phyloP scores from a whole-genome alignment of 2,329 filamentous ascomycete species.

The Penicillium sclerotiorum region DNA sequence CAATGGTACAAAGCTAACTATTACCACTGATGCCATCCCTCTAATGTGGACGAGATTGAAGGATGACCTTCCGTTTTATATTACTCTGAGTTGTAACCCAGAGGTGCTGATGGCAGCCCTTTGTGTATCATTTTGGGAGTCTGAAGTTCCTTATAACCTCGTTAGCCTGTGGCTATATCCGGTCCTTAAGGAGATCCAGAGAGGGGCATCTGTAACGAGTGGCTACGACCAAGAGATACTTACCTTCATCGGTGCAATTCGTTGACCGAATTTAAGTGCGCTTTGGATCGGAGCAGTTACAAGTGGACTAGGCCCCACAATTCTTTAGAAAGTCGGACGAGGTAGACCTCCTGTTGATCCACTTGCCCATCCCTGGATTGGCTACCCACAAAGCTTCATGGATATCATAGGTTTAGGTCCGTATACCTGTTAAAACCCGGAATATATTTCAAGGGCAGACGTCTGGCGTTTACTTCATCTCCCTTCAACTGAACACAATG shows the following conservation, averaged over 20 bases:
- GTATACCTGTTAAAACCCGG: slow-evolving; percentile 3
- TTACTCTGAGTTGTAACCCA: slow-evolving; percentile 19
- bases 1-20: neutral
- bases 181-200: slow-evolving; percentile 11
- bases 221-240: slow-evolving; percentile 7
- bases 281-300: slow-evolving; percentile 15
- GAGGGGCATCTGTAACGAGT: neutral
- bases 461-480: slow-evolving; percentile 19
- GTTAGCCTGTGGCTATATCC: slow-evolving; percentile 22
- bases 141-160: slow-evolving; percentile 18
- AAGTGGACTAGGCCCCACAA: slow-evolving; percentile 8
- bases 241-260: slow-evolving; percentile 14
- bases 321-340: slow-evolving; percentile 1
- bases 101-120: slow-evolving; percentile 15
- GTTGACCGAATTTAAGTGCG: slow-evolving; percentile 13
- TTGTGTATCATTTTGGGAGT: slow-evolving; percentile 21
- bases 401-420: slow-evolving; percentile 14
- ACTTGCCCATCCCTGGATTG: slow-evolving; percentile 15
- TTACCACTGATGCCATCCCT: neutral
- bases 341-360: slow-evolving; percentile 12
- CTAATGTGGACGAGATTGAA: slow-evolving; percentile 6
- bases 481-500: slow-evolving; percentile 10
- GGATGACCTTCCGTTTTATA: slow-evolving; percentile 17
- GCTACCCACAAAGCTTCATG: slow-evolving; percentile 16
- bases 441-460: slow-evolving; percentile 13